Base-by-base conservation (phyloP, 2,329 filamentous ascomycete genomes). In the Arachnomyces sp. region DNA sequence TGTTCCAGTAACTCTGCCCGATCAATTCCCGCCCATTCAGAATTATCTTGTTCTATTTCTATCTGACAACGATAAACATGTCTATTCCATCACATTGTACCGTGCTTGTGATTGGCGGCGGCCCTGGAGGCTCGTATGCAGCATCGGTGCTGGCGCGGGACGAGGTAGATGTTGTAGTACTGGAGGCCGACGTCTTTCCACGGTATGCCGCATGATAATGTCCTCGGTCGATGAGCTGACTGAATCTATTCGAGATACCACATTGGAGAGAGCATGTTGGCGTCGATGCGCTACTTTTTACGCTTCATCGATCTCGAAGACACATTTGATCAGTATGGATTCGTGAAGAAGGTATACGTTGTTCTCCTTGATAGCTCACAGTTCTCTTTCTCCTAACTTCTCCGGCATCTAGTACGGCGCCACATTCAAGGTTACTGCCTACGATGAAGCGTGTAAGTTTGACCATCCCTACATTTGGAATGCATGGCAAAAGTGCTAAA, bases 51-150 rank as follows among this genome's bases (percentile, higher is more conserved):
- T 25, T 25, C 21, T 5, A 25, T 25, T 9, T 5, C 5, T 9
- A 25, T 5, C 21, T 25, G 21, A 25, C 5, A 25, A 25, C 21
- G 5, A 5, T 25, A 25, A 25, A 25, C 31, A 38, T 38, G 36
- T 46, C 38, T 33, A 38, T 61, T 40, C 53, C 57, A 3, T 39
- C 48, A 28, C 35, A 46, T 7, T 57, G 51, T 34, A 59, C 55
- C 4, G 67, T 70, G 1, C 54, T 71, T 2, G 63, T 72, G 5
- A 47, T 70, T 1, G 68, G 68, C 4, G 68, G 65, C 15, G 69
- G 69, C 3, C 69, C 69, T 4, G 66, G 50, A 0, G 68, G 70
- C 2, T 72, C 70, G 0, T 73, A 69, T 39, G 44, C 66, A 1
- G 67, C 70, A 4, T 46, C 60, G 0, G 62, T 50, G 1, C 51